A percentile compares a stretch with the other conserved stretches of the same genome.
phyloP scores from a whole-genome alignment of 768 basidiomycete genomes.

The Suillus tomentosus region DNA sequence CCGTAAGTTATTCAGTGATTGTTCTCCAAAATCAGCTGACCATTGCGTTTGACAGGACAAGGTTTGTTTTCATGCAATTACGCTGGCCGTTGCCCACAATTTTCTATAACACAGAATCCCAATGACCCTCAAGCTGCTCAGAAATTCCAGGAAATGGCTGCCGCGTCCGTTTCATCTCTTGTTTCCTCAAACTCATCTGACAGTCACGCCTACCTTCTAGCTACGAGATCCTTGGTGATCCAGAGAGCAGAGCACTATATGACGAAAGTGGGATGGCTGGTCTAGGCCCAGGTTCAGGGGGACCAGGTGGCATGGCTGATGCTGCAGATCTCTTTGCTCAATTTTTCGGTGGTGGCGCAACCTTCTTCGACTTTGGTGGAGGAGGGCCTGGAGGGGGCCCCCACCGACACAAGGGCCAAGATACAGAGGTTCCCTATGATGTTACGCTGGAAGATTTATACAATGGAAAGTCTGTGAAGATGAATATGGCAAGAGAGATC shows the following conservation, averaged over 20 bases:
- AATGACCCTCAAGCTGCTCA: constrained; percentile 82
- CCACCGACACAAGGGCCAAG: constrained; percentile 61
- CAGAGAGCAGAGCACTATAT: constrained; percentile 67
- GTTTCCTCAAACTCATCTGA: constrained; percentile 14
- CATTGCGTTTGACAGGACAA: constrained; percentile 56
- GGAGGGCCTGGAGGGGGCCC: constrained; percentile 50
- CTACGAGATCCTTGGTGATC: constrained; percentile 81
- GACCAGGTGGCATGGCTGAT: constrained; percentile 47
- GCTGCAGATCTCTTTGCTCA: constrained; percentile 73
- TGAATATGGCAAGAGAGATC: constrained; percentile 86
- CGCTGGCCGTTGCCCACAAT: not conserved
- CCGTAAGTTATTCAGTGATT: constrained; percentile 48
- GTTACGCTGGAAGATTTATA: constrained; percentile 93
- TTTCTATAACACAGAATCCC: constrained; percentile 59
- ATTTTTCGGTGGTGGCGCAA: constrained; percentile 61
- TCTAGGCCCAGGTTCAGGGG: constrained; percentile 50
- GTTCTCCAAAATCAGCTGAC: constrained; percentile 10
- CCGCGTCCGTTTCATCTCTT: constrained; percentile 61
- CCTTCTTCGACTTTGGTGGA: constrained; percentile 70
- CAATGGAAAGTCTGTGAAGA: constrained; percentile 84
- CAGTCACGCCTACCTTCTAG: constrained; percentile 37
- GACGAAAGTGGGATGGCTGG: constrained; percentile 76
- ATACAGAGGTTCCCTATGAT: constrained; percentile 76
- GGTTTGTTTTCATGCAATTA: constrained; percentile 36
- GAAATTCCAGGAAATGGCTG: constrained; percentile 87